phyloP scores from a whole-genome alignment of 345 rosid genomes.

The Viola odorata region DNA sequence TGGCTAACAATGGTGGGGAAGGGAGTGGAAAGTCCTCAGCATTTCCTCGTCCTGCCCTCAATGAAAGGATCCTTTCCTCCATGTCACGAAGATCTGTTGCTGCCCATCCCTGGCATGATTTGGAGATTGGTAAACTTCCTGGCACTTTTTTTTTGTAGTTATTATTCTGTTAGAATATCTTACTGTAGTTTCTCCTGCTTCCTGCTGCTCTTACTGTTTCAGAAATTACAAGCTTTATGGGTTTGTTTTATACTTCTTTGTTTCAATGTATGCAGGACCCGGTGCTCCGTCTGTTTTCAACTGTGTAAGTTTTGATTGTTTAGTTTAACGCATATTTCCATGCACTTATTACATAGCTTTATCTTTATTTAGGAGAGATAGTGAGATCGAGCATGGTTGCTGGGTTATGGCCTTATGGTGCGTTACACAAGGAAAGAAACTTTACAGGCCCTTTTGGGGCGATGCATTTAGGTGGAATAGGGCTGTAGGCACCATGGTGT shows the following conservation, averaged over 20 bases:
- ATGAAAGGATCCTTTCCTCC: slow-evolving; percentile 76
- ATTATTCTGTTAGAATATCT: too few relatives aligned
- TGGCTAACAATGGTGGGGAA: slow-evolving; percentile 50
- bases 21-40: slow-evolving; percentile 14
- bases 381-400: neutral
- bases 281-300: slow-evolving; percentile 84
- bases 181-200: neutral
- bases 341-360: neutral
- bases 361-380: neutral
- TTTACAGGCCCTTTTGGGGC: neutral
- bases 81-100: slow-evolving; percentile 69
- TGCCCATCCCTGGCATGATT: slow-evolving; percentile 98
- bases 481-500: neutral
- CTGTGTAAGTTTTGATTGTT: slow-evolving; percentile 49
- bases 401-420: neutral
- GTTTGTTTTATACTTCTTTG: neutral
- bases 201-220: too few relatives aligned
- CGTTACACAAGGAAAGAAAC: neutral
- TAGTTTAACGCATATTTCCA: neutral
- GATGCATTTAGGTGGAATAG: neutral
- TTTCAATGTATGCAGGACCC: slow-evolving; percentile 55
- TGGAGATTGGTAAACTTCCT: slow-evolving; percentile 60
- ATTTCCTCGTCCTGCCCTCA: slow-evolving; percentile 36
- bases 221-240: too few relatives aligned
- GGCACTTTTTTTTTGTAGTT: neutral